phyloP scores from a whole-genome alignment of 768 basidiomycete genomes.

The Trametes cinnabarina region DNA sequence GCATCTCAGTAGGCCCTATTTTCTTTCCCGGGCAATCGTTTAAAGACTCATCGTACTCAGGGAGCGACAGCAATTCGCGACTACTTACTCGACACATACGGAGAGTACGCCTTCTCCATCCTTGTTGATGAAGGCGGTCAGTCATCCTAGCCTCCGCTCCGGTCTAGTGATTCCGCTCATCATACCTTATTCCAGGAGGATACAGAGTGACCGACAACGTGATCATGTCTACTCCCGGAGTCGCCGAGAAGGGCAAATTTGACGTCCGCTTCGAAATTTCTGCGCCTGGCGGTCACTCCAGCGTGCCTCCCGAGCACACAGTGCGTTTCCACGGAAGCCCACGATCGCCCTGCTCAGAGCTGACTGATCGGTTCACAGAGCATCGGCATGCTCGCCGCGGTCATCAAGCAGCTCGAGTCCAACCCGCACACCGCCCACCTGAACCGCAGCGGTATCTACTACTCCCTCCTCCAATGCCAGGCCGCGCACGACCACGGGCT shows the following conservation, averaged over 20 bases:
- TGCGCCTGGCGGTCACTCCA: constrained; percentile 81
- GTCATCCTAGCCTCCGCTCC: constrained; percentile 11
- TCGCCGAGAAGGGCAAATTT: constrained; percentile 73
- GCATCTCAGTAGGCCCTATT: constrained; percentile 24
- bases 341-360: too few relatives aligned
- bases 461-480: constrained; percentile 60
- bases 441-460: constrained; percentile 55
- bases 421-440: constrained; percentile 57
- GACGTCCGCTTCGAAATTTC: constrained; percentile 64
- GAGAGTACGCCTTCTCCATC: constrained; percentile 68
- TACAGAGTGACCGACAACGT: constrained; percentile 50
- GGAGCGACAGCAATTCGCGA: constrained; percentile 52
- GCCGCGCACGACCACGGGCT: constrained; percentile 60
- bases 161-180: neutral
- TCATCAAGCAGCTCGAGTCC: constrained; percentile 67
- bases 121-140: constrained; percentile 87
- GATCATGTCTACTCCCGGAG: constrained; percentile 57
- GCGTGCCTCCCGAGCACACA: constrained; percentile 79
- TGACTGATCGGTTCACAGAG: too few relatives aligned
- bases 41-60: constrained; percentile 30
- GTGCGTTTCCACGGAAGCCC: too few relatives aligned
- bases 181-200: constrained; percentile 38
- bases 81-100: constrained; percentile 59
- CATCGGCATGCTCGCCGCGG: constrained; percentile 60
- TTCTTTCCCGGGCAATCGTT: too few relatives aligned